Conservation (phyloP, 83 land plant species). For the Thuja plicata region DNA sequence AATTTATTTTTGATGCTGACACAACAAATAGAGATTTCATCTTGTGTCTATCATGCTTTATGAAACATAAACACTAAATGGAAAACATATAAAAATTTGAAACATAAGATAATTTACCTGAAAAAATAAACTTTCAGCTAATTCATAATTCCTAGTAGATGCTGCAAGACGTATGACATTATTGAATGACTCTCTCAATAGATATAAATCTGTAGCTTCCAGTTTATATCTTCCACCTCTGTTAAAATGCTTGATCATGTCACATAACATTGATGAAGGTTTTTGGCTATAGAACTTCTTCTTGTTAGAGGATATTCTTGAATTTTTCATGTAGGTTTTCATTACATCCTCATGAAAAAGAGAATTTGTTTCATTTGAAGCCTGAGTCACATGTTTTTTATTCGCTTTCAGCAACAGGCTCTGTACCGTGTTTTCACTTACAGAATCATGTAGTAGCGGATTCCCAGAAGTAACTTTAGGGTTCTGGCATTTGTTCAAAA, state of each 20-base stretch:
- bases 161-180: slow-evolving; percentile 53
- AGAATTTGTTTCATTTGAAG: not conserved
- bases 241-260: not conserved
- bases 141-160: slow-evolving; percentile 15
- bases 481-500: not conserved
- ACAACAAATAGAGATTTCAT: not conserved
- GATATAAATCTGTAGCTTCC: slow-evolving; percentile 6
- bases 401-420: not conserved
- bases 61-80: not conserved
- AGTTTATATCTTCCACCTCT: not conserved
- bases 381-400: not conserved
- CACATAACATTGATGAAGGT: not conserved
- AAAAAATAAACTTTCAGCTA: slow-evolving; percentile 44
- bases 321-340: not conserved
- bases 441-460: not conserved
- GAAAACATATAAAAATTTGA: not conserved
- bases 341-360: not conserved
- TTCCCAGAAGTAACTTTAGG: not conserved
- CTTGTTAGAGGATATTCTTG: not conserved
- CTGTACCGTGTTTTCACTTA: not conserved
- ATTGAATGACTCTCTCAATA: slow-evolving; percentile 52
- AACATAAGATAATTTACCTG: slow-evolving; percentile 38
- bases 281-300: not conserved
- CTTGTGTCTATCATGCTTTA: not conserved
- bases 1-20: not conserved